Percentiles rank a stretch among this genome's conserved stretches.
phyloP scores from a whole-genome alignment of 345 rosid genomes.

The Capsella bursapastoris region DNA sequence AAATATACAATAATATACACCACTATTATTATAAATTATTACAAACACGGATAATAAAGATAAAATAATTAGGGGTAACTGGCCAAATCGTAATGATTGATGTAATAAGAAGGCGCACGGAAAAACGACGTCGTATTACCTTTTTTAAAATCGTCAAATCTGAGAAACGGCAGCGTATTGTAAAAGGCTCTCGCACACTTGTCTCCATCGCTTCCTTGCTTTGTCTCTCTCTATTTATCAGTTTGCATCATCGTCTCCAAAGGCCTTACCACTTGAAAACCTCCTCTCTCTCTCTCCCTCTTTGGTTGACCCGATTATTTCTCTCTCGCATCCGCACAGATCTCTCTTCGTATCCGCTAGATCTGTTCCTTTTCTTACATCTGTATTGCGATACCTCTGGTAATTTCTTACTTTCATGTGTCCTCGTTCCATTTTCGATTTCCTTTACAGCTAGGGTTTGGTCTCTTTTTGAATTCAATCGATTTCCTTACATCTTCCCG shows the following conservation, averaged over 20 bases:
- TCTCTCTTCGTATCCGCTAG: slow-evolving; percentile 36
- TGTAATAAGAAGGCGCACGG: background rate
- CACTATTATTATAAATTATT: background rate
- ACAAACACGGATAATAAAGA: slow-evolving; percentile 28
- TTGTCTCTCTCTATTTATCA: slow-evolving; percentile 32
- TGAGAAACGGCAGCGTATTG: slow-evolving; percentile 18
- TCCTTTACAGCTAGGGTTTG: slow-evolving; percentile 30
- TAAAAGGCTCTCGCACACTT: background rate
- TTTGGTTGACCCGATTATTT: slow-evolving; percentile 34
- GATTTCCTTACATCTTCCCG: background rate
- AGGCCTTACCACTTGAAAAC: slow-evolving; percentile 12
- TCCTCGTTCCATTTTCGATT: background rate
- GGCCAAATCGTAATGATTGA: slow-evolving; percentile 37
- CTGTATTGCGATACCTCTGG: slow-evolving; percentile 34
- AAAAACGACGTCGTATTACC: slow-evolving; percentile 36
- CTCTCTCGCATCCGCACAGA: slow-evolving; percentile 32
- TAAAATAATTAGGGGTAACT: slow-evolving; percentile 27
- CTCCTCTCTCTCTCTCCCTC: slow-evolving; percentile 17
- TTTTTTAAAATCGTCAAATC: background rate
- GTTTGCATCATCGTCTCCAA: slow-evolving; percentile 6
- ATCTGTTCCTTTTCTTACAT: slow-evolving; percentile 39
- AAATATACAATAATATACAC: background rate
- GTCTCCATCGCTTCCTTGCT: slow-evolving; percentile 15
- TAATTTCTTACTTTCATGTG: background rate
- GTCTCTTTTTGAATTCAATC: background rate